Evolutionary conservation across 352 stramenopile genomes (phyloP).

Genomic region (Pythium plurisporium): DNA sequence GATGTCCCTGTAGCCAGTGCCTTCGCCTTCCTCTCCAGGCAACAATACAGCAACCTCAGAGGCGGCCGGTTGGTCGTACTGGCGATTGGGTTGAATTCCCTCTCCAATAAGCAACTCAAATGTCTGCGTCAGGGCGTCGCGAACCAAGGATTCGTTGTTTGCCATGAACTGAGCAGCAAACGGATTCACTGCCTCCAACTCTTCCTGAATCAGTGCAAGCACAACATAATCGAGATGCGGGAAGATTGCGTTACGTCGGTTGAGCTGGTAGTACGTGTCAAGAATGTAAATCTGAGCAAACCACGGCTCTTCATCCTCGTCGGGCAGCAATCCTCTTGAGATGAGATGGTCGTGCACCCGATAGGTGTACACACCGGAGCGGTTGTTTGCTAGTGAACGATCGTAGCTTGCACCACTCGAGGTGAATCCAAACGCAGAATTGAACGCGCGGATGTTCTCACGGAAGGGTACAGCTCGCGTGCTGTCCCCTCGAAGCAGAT

Average conservation of each 20-base stretch:
- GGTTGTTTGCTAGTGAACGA: background rate
- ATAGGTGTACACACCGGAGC: slow-evolving; percentile 7
- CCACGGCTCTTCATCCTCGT: background rate
- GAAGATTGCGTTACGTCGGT: slow-evolving; percentile 1
- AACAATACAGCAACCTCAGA: slow-evolving; percentile 8
- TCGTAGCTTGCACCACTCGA: background rate
- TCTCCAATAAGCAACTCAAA: slow-evolving; percentile 10
- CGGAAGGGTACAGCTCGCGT: background rate
- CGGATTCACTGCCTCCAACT: background rate
- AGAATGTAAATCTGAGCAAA: slow-evolving; percentile 17
- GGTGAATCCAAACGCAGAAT: slow-evolving; percentile 13
- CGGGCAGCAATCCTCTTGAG: background rate
- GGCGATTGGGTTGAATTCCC: background rate
- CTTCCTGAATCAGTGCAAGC: slow-evolving; percentile 3
- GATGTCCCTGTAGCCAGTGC: background rate
- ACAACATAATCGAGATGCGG: slow-evolving; percentile 1
- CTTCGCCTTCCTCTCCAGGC: slow-evolving; percentile 1
- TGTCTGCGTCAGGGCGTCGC: background rate
- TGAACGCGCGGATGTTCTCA: slow-evolving; percentile 1
- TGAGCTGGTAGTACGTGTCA: slow-evolving; percentile 10
- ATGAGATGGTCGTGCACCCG: slow-evolving; percentile 14
- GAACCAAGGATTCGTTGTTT: background rate
- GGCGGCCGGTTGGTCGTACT: background rate
- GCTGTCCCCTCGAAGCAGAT: background rate
- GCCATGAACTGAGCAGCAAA: slow-evolving; percentile 12